Percentiles rank a stretch among this genome's conserved stretches.
Evolutionary conservation across 2,329 filamentous ascomycete species (phyloP).

Genomic region (Arthrobotrys megalospora): DNA sequence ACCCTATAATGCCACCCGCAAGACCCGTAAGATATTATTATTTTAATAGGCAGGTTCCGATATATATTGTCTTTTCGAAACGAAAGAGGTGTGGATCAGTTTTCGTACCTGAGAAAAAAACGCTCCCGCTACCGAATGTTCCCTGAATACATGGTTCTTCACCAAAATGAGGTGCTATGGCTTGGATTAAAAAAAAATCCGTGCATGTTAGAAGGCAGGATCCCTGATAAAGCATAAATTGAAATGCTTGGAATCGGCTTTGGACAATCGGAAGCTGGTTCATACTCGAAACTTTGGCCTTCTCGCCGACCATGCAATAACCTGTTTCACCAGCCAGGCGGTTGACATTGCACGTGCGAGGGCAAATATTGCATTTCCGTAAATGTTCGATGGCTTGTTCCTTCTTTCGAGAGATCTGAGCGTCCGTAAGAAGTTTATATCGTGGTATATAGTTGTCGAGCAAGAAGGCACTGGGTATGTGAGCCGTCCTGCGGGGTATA

Average conservation of each 20-base stretch:
- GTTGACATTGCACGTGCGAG: slow-evolving; percentile 82
- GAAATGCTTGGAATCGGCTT: slow-evolving; percentile 27
- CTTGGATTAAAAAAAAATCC: slow-evolving; percentile 65
- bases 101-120: slow-evolving; percentile 79
- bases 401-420: slow-evolving; percentile 80
- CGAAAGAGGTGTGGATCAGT: slow-evolving; percentile 1
- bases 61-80: slow-evolving; percentile 35
- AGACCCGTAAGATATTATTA: slow-evolving; percentile 34
- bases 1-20: slow-evolving; percentile 65
- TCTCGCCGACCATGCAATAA: slow-evolving; percentile 82
- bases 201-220: not conserved
- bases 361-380: slow-evolving; percentile 84
- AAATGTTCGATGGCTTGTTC: slow-evolving; percentile 82
- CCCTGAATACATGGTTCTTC: slow-evolving; percentile 89
- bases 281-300: slow-evolving; percentile 75
- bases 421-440: slow-evolving; percentile 78
- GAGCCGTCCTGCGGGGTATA: slow-evolving; percentile 63
- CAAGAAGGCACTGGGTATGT: slow-evolving; percentile 71
- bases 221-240: slow-evolving; percentile 17
- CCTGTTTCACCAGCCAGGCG: slow-evolving; percentile 81
- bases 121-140: slow-evolving; percentile 82
- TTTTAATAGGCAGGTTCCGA: slow-evolving; percentile 52
- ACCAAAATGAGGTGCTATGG: slow-evolving; percentile 87
- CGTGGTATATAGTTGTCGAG: slow-evolving; percentile 81
- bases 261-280: slow-evolving; percentile 9